Evolutionary conservation across 1,284 basidiomycete species (phyloP).

Genomic region (Volvariella volvacea): DNA sequence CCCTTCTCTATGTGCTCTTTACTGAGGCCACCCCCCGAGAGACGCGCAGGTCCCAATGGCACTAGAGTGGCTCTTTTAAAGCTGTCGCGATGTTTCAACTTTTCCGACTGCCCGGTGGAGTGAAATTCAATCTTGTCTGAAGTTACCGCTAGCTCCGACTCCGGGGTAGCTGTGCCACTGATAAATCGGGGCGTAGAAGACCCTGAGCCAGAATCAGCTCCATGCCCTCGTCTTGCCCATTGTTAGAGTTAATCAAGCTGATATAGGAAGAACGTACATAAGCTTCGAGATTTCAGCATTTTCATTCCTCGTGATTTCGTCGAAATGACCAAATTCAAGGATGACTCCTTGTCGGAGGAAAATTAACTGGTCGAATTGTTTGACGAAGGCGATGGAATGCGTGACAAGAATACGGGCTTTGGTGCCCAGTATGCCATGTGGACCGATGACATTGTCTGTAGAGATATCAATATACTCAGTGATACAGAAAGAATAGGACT

Average conservation of each 20-base stretch:
- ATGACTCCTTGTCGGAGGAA: constrained; percentile 84
- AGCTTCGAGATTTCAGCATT: constrained; percentile 75
- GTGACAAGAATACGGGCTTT: constrained; percentile 90
- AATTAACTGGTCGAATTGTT: constrained; percentile 73
- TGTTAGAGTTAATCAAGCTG: constrained; percentile 5
- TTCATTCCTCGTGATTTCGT: constrained; percentile 54
- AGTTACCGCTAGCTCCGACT: constrained; percentile 9
- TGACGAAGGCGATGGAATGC: constrained; percentile 83
- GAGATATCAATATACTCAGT: constrained; percentile 11
- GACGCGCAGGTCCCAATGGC: constrained; percentile 27
- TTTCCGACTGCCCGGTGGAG: constrained; percentile 31
- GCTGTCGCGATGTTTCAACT: constrained; percentile 39
- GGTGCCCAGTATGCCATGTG: constrained; percentile 74
- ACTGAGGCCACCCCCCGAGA: constrained; percentile 40
- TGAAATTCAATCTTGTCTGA: constrained; percentile 12
- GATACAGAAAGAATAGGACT: not conserved
- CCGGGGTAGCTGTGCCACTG: constrained; percentile 37
- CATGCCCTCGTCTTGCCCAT: constrained; percentile 36
- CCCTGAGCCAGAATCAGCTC: constrained; percentile 39
- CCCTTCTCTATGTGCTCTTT: constrained; percentile 85
- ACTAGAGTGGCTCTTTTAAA: constrained; percentile 46
- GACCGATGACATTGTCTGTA: constrained; percentile 85
- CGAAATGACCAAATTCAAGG: constrained; percentile 72
- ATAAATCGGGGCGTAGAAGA: constrained; percentile 46
- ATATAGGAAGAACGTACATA: constrained; percentile 46